Evolutionary conservation across 805 yeast genomes (phyloP).

Genomic region (Metschnikowia matae): DNA sequence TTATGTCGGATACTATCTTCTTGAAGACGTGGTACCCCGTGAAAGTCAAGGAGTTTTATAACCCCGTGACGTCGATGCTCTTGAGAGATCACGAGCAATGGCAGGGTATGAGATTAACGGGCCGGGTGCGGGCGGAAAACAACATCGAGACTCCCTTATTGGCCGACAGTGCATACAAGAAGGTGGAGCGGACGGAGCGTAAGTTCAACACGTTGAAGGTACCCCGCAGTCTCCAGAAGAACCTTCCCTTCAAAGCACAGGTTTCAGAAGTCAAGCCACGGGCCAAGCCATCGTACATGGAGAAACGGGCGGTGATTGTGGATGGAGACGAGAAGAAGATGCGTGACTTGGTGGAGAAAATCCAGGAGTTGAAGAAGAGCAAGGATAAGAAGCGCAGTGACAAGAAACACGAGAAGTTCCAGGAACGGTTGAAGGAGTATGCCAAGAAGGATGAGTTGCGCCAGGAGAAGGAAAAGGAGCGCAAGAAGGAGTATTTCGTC

Average conservation of each 20-base stretch:
- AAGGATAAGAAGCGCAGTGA: slow-evolving; percentile 74
- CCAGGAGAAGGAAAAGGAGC: slow-evolving; percentile 71
- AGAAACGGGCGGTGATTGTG: slow-evolving; percentile 88
- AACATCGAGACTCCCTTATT: slow-evolving; percentile 59
- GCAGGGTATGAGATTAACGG: slow-evolving; percentile 96
- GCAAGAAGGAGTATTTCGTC: slow-evolving; percentile 83
- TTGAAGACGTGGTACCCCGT: slow-evolving; percentile 97
- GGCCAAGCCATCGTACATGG: slow-evolving; percentile 72
- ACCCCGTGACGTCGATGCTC: slow-evolving; percentile 91
- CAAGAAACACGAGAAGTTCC: slow-evolving; percentile 72
- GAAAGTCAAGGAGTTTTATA: slow-evolving; percentile 82
- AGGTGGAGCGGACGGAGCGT: slow-evolving; percentile 80
- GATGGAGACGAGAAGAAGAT: slow-evolving; percentile 94
- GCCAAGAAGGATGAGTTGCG: slow-evolving; percentile 71
- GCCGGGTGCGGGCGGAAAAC: slow-evolving; percentile 80
- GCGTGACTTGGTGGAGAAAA: slow-evolving; percentile 80
- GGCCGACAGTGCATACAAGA: slow-evolving; percentile 50
- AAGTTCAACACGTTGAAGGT: slow-evolving; percentile 84
- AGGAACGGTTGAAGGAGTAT: slow-evolving; percentile 66
- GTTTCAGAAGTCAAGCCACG: slow-evolving; percentile 85
- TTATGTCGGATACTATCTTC: slow-evolving; percentile 85
- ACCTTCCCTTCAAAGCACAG: slow-evolving; percentile 90
- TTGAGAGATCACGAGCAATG: slow-evolving; percentile 75
- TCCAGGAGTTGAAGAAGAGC: slow-evolving; percentile 77
- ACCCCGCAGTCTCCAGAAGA: slow-evolving; percentile 71